Evolutionary conservation across 345 rosid genomes (phyloP).

Genomic region (Hypericum perforatum): DNA sequence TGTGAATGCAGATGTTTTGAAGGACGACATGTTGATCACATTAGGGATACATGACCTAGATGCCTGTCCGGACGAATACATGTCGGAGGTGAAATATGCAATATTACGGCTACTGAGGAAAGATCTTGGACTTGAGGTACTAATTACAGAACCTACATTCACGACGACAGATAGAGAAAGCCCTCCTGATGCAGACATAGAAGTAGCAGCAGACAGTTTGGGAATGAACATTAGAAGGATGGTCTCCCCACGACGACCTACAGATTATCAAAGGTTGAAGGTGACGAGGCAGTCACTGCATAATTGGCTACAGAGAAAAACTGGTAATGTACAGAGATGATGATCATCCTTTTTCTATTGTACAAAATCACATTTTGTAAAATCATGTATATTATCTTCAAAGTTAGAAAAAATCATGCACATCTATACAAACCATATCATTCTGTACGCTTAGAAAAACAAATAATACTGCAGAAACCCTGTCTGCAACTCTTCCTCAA

Average conservation of each 20-base stretch:
- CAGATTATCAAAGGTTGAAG: slow-evolving; percentile 44
- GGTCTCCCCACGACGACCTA: slow-evolving; percentile 61
- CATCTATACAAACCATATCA: not conserved
- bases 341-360: slow-evolving; percentile 12
- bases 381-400: not conserved
- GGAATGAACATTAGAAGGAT: slow-evolving; percentile 18
- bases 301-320: slow-evolving; percentile 50
- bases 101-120: slow-evolving; percentile 44
- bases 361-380: slow-evolving; percentile 19
- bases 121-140: slow-evolving; percentile 66
- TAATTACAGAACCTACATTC: slow-evolving; percentile 23
- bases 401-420: not conserved
- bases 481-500: no score
- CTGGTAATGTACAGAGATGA: slow-evolving; percentile 12
- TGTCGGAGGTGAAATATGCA: slow-evolving; percentile 39
- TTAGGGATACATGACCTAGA: slow-evolving; percentile 37
- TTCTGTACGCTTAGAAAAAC: not conserved
- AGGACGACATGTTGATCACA: slow-evolving; percentile 64
- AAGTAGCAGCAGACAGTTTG: slow-evolving; percentile 15
- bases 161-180: slow-evolving; percentile 7
- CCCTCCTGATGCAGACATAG: slow-evolving; percentile 10
- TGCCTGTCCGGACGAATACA: slow-evolving; percentile 18
- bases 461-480: not conserved
- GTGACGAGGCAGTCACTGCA: slow-evolving; percentile 55
- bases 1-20: slow-evolving; percentile 42